phyloP scores from a whole-genome alignment of 2,329 filamentous ascomycete species.

The Drechslera avenae region DNA sequence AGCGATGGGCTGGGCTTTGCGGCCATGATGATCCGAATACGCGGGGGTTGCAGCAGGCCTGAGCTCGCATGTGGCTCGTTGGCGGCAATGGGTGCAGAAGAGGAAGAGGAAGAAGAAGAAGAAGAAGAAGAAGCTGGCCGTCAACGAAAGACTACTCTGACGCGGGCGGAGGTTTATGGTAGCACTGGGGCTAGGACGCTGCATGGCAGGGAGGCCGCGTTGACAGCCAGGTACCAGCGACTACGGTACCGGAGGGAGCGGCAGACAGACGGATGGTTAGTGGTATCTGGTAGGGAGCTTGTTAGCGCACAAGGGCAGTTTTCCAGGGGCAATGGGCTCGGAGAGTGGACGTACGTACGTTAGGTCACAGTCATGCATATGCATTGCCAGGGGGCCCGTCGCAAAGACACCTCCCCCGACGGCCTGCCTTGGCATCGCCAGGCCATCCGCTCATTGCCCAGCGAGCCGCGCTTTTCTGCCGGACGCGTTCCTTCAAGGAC shows the following conservation, averaged over 20 bases:
- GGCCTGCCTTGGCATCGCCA: conserved; percentile 12
- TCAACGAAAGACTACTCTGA: no score
- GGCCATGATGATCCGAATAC: conserved; percentile 4
- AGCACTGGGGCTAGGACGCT: neutral
- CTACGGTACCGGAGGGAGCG: no score
- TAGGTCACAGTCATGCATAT: conserved; percentile 8
- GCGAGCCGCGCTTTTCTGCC: conserved; percentile 19
- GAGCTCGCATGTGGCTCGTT: neutral
- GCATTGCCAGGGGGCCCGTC: conserved; percentile 5
- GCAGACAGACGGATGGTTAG: neutral
- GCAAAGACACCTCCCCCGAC: conserved; percentile 12
- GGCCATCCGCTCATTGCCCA: conserved; percentile 8
- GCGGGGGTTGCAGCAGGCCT: neutral
- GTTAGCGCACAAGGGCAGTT: conserved; percentile 6
- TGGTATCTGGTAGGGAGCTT: neutral
- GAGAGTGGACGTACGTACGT: neutral
- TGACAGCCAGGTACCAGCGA: no score
- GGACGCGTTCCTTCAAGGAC: conserved; percentile 24
- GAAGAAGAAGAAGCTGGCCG: no score
- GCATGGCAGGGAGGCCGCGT: no score
- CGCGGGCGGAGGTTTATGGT: neutral
- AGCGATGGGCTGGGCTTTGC: conserved; percentile 1
- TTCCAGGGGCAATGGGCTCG: neutral
- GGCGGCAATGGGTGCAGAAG: neutral
- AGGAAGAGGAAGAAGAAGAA: no score